A percentile compares a stretch with the other conserved stretches of the same genome.
Evolutionary conservation across 2,329 filamentous ascomycete species (phyloP).

Genomic region (Fusarium kyushuense): DNA sequence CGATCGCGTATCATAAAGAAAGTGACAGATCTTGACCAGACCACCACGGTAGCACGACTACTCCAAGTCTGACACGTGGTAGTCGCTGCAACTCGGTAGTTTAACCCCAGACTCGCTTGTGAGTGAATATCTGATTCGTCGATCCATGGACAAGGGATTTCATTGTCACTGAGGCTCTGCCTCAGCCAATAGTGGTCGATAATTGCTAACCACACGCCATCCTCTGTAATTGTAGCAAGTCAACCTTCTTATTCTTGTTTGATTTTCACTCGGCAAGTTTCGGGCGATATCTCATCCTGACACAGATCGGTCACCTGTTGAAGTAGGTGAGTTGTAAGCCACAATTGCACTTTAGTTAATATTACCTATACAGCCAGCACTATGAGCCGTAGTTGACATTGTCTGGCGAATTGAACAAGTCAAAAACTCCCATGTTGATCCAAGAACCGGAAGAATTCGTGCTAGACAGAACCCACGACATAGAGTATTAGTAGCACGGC

Average conservation of each 20-base stretch:
- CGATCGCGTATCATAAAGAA: slow-evolving; percentile 3
- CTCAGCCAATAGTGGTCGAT: slow-evolving; percentile 5
- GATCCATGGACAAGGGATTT: background rate
- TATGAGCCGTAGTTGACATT: no score
- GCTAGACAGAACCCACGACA: background rate
- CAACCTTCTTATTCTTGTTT: background rate
- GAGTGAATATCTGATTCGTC: background rate
- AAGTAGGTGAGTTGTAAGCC: background rate
- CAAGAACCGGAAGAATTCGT: background rate
- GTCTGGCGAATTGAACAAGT: background rate
- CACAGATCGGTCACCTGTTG: background rate
- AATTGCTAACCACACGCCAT: slow-evolving; percentile 10
- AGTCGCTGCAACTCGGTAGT: background rate
- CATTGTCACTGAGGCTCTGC: slow-evolving; percentile 14
- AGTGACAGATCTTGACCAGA: background rate
- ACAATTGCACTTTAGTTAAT: background rate
- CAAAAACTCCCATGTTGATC: background rate
- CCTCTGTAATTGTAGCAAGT: background rate
- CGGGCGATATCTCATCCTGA: background rate
- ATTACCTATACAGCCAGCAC: background rate
- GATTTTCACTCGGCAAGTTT: slow-evolving; percentile 10
- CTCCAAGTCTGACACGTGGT: slow-evolving; percentile 15
- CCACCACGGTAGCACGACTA: background rate
- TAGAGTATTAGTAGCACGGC: background rate
- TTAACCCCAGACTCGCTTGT: background rate